Conservation (phyloP, 176 grass and related monocot species). For the Ensete ventricosum region DNA sequence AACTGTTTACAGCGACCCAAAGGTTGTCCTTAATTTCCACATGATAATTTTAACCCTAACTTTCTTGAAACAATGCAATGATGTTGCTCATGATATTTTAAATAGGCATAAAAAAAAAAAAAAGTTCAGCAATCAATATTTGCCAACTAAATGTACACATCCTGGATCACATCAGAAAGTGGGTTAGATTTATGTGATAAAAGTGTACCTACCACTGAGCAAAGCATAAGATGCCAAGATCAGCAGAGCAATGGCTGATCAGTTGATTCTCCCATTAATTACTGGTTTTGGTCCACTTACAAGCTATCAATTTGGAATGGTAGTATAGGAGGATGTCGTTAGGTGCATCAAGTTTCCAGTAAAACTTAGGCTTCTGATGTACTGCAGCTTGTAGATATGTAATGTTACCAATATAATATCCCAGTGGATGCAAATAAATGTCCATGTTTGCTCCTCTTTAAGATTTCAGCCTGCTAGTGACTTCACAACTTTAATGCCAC, state of each 20-base stretch:
- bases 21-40: too few species aligned
- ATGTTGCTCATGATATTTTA: too few species aligned
- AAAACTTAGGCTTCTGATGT: neutral
- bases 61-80: too few species aligned
- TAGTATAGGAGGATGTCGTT: neutral
- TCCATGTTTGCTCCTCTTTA: neutral
- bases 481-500: too few species aligned
- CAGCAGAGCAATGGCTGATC: neutral
- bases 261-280: neutral
- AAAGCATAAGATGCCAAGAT: neutral
- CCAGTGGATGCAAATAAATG: neutral
- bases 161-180: neutral
- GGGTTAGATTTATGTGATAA: neutral
- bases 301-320: neutral
- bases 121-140: too few species aligned
- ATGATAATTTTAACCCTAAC: too few species aligned
- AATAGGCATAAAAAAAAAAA: too few species aligned
- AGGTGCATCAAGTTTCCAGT: too few species aligned
- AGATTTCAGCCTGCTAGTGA: neutral
- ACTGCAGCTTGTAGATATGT: neutral
- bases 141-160: neutral
- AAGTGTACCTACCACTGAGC: neutral
- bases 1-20: too few species aligned
- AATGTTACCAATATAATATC: neutral
- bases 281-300: neutral